phyloP scores from a whole-genome alignment of 2,329 filamentous ascomycete species.

The Aureobasidium pullulans region DNA sequence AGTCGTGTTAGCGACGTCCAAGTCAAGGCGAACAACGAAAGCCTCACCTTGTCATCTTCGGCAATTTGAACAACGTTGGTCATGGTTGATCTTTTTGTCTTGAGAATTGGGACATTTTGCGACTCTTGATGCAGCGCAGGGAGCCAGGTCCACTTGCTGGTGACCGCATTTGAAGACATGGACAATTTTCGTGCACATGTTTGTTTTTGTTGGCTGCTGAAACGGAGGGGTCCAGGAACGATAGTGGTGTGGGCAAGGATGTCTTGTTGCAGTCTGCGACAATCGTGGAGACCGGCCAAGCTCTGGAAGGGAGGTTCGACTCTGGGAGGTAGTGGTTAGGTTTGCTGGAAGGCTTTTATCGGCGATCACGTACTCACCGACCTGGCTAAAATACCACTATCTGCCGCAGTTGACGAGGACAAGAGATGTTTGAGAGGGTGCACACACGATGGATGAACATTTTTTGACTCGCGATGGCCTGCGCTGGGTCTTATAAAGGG shows the following conservation, averaged over 20 bases:
- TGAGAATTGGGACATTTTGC: slow-evolving; percentile 35
- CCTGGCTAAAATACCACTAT: slow-evolving; percentile 4
- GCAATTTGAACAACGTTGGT: slow-evolving; percentile 41
- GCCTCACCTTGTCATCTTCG: slow-evolving; percentile 31
- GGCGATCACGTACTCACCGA: slow-evolving; percentile 3
- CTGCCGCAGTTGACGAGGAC: slow-evolving; percentile 2
- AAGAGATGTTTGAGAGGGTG: not conserved
- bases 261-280: slow-evolving; percentile 6
- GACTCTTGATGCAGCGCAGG: slow-evolving; percentile 40
- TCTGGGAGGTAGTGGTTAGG: not conserved
- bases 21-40: not conserved
- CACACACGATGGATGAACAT: slow-evolving; percentile 7
- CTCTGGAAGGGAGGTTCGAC: not conserved
- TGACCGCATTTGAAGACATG: slow-evolving; percentile 43
- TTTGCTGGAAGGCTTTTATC: not conserved
- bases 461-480: slow-evolving; percentile 6
- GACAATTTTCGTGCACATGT: slow-evolving; percentile 42
- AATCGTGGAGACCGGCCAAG: not conserved
- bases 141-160: slow-evolving; percentile 34
- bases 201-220: slow-evolving; percentile 3
- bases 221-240: not conserved
- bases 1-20: not conserved
- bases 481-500: slow-evolving; percentile 11
- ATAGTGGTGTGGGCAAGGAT: not conserved
- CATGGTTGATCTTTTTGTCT: slow-evolving; percentile 39